Evolutionary conservation across 352 stramenopile genomes (phyloP).

Genomic region (Pythium brassicae): DNA sequence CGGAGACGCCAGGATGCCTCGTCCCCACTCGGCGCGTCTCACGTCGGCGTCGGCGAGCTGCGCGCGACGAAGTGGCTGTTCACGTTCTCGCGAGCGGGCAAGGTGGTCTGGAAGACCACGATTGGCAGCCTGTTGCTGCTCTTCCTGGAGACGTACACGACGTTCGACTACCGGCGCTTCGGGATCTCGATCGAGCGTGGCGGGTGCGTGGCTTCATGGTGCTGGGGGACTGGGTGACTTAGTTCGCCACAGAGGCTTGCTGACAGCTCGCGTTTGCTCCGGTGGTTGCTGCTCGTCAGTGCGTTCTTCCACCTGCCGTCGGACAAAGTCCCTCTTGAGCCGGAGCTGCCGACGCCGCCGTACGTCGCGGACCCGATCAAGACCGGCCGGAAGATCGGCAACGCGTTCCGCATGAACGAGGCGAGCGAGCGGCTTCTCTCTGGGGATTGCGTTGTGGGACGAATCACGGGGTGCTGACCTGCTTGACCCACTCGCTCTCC

Average conservation of each 20-base stretch:
- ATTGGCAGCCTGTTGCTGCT: slow-evolving; percentile 73
- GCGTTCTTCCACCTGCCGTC: slow-evolving; percentile 65
- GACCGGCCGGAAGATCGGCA: slow-evolving; percentile 60
- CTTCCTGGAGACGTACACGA: slow-evolving; percentile 83
- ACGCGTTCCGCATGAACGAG: slow-evolving; percentile 81
- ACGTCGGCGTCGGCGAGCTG: slow-evolving; percentile 3
- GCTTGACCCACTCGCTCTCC: neutral
- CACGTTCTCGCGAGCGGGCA: slow-evolving; percentile 58
- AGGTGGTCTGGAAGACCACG: slow-evolving; percentile 58
- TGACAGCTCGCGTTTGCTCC: neutral
- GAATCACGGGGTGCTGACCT: neutral
- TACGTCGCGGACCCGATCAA: slow-evolving; percentile 79
- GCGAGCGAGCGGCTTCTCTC: slow-evolving; percentile 16
- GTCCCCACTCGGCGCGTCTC: neutral
- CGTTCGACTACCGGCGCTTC: slow-evolving; percentile 80
- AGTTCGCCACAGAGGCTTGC: neutral
- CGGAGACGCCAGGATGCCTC: neutral
- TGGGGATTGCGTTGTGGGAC: neutral
- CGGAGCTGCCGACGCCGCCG: slow-evolving; percentile 40
- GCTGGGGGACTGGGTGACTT: neutral
- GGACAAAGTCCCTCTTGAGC: slow-evolving; percentile 33
- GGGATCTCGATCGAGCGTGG: slow-evolving; percentile 68
- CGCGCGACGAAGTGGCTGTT: slow-evolving; percentile 47
- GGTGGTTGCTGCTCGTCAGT: slow-evolving; percentile 19
- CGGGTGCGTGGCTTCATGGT: slow-evolving; percentile 37